Percentiles rank a stretch among this genome's conserved stretches.
Conservation (phyloP, 176 grass and related monocot species). For the Elymus sibiricus region DNA sequence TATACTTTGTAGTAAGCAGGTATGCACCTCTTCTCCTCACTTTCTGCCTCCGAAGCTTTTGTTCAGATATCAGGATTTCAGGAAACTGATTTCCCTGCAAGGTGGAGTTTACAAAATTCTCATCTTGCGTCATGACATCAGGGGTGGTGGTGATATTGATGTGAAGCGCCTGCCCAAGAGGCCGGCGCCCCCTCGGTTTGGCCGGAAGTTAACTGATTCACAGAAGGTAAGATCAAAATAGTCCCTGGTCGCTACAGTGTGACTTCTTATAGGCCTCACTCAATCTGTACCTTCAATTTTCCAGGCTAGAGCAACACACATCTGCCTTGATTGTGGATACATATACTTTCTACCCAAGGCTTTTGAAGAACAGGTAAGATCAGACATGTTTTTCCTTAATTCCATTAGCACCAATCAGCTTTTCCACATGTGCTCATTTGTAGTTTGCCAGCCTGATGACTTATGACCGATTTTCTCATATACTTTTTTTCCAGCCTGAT, state of each 20-base stretch:
- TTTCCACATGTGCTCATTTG: conserved; percentile 1
- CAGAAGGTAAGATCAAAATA: conserved; percentile 62
- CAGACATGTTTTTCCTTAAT: neutral
- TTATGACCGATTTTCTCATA: conserved; percentile 6
- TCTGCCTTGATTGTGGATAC: conserved; percentile 93
- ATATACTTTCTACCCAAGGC: conserved; percentile 89
- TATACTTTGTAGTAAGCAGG: conserved; percentile 96
- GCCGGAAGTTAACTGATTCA: conserved; percentile 68
- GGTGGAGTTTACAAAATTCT: neutral
- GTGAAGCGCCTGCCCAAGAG: conserved; percentile 87
- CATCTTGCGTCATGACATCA: conserved; percentile 23
- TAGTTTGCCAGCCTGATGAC: conserved; percentile 27
- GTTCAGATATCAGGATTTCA: conserved; percentile 6
- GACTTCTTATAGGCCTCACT: neutral
- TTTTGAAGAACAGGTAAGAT: conserved; percentile 87
- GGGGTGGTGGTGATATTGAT: conserved; percentile 64
- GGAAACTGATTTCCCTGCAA: neutral
- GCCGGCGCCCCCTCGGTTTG: conserved; percentile 83
- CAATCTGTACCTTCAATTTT: neutral
- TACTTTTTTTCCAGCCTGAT: conserved; percentile 54
- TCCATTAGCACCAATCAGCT: conserved; percentile 9
- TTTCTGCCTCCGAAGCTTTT: neutral
- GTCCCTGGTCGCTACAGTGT: neutral
- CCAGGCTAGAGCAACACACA: conserved; percentile 92
- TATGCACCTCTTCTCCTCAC: neutral